These are phyloP conservation scores for Mortierella sp. DNA, from an alignment of 371 early-diverging fungal genomes.

Conservation along the genomic window DNA sequence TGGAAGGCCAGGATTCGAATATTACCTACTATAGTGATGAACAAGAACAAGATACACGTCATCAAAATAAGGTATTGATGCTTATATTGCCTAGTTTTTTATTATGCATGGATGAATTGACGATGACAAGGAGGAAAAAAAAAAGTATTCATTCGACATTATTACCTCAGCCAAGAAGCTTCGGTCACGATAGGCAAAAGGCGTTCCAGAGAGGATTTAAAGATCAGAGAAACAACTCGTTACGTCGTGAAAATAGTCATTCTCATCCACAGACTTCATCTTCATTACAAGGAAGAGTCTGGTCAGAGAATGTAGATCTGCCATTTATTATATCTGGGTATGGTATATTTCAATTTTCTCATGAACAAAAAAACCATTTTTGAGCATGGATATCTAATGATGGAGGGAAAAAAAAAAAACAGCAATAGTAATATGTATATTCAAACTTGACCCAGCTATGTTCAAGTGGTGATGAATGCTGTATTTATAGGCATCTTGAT, in stretches of 20 bases:
- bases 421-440: background rate
- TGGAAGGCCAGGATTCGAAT: background rate
- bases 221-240: background rate
- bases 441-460: constrained; percentile 22
- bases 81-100: background rate
- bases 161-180: constrained; percentile 2
- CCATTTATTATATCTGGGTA: constrained; percentile 55
- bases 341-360: background rate
- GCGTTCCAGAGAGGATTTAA: background rate
- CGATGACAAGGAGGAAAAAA: background rate
- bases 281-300: constrained; percentile 23
- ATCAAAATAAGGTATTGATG: background rate
- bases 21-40: background rate
- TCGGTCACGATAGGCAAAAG: background rate
- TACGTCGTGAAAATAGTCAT: background rate
- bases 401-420: background rate
- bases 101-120: background rate
- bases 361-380: background rate
- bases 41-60: background rate
- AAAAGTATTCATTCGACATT: background rate
- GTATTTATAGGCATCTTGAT: constrained; percentile 21
- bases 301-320: constrained; percentile 54
- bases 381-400: background rate
- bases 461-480: constrained; percentile 46
- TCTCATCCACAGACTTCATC: constrained; percentile 6